Evolutionary conservation across 108 stramenopile species (phyloP).

Genomic region (Fragilaria crotonensis): DNA sequence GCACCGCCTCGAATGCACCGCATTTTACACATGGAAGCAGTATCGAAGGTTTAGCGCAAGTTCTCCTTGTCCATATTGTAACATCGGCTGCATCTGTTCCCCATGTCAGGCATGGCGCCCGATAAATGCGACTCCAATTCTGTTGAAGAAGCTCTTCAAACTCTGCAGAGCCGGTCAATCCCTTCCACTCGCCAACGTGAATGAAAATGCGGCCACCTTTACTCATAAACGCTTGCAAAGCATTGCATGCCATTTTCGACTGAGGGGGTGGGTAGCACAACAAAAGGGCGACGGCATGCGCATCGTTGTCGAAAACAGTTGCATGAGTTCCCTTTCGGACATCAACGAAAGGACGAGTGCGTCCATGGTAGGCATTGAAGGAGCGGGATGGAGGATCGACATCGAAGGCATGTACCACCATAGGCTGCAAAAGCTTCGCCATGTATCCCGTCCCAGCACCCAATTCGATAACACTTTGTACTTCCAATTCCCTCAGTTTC

Average conservation of each 20-base stretch:
- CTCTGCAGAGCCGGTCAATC: slow-evolving; percentile 33
- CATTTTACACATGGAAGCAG: slow-evolving; percentile 29
- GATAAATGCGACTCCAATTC: slow-evolving; percentile 7
- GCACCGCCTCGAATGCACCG: slow-evolving; percentile 8
- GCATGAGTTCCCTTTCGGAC: slow-evolving; percentile 13
- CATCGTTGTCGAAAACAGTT: background rate
- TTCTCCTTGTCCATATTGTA: slow-evolving; percentile 29
- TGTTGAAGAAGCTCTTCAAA: slow-evolving; percentile 27
- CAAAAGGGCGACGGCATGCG: slow-evolving; percentile 12
- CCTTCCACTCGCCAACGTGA: slow-evolving; percentile 53
- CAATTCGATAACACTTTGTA: slow-evolving; percentile 24
- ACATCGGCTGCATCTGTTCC: slow-evolving; percentile 50
- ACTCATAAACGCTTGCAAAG: slow-evolving; percentile 17
- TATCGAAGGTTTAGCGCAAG: background rate
- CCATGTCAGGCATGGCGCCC: slow-evolving; percentile 34
- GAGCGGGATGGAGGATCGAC: slow-evolving; percentile 17
- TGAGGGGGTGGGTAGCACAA: slow-evolving; percentile 58
- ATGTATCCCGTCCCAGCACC: slow-evolving; percentile 63
- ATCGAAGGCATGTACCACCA: slow-evolving; percentile 36
- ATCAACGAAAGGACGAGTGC: slow-evolving; percentile 27
- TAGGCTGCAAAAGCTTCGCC: slow-evolving; percentile 19
- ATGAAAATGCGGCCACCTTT: slow-evolving; percentile 24
- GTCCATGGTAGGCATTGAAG: slow-evolving; percentile 56
- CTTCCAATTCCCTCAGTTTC: slow-evolving; percentile 1
- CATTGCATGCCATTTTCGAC: slow-evolving; percentile 34